Evolutionary conservation across 148 eudicot genomes (phyloP).

Genomic region (Amaranthus cruentus): DNA sequence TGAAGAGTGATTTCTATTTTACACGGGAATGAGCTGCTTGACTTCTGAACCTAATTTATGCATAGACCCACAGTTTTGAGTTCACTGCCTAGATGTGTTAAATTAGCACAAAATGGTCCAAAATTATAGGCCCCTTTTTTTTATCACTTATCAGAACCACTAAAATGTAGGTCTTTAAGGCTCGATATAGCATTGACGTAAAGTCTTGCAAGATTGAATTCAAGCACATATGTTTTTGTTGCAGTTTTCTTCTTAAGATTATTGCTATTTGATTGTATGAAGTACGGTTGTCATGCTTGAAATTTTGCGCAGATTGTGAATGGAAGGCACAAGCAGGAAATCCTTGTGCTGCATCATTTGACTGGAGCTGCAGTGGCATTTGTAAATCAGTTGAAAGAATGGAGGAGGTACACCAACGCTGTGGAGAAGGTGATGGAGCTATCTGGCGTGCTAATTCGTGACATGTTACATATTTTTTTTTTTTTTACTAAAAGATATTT

Average conservation of each 20-base stretch:
- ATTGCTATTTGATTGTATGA: background rate
- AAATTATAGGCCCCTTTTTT: too few relatives aligned
- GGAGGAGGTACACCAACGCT: conserved; percentile 53
- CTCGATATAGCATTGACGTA: too few relatives aligned
- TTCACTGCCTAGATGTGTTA: too few relatives aligned
- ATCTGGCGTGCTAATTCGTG: conserved; percentile 46
- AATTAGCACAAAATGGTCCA: too few relatives aligned
- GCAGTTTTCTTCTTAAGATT: background rate
- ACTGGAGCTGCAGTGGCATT: conserved; percentile 76
- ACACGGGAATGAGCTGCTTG: too few relatives aligned
- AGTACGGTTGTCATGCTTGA: conserved; percentile 1
- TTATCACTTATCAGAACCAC: too few relatives aligned
- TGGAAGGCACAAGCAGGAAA: conserved; percentile 66
- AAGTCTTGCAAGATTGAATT: background rate
- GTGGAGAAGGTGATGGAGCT: conserved; percentile 64
- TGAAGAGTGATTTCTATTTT: too few relatives aligned
- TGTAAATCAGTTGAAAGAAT: conserved; percentile 62
- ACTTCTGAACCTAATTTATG: too few relatives aligned
- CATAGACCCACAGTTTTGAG: too few relatives aligned
- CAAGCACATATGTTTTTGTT: background rate
- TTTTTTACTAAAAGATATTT: too few relatives aligned
- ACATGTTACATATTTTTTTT: background rate
- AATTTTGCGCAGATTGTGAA: conserved; percentile 47
- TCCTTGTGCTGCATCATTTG: conserved; percentile 66
- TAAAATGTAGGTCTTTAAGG: too few relatives aligned